phyloP scores from a whole-genome alignment of 2,329 filamentous ascomycete genomes.

The Ophiostoma sp. region DNA sequence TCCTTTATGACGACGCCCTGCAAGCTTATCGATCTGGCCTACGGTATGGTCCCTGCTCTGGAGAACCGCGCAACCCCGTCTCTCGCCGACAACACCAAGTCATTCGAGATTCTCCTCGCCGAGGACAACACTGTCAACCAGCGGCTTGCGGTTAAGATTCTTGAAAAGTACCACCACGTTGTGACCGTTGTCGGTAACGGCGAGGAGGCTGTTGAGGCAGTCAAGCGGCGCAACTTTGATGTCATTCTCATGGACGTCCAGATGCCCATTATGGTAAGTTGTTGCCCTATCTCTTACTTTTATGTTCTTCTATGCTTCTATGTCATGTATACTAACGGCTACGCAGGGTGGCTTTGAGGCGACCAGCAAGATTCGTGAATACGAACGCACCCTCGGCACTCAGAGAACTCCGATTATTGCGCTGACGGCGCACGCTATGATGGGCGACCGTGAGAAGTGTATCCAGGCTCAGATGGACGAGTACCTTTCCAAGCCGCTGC shows the following conservation, averaged over 20 bases:
- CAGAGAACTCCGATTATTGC: conserved; percentile 92
- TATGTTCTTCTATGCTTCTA: too few relatives aligned
- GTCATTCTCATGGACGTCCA: conserved; percentile 99
- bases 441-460: conserved; percentile 95
- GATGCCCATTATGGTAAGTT: conserved; percentile 82
- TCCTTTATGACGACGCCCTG: conserved; percentile 99
- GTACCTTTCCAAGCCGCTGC: conserved; percentile 72
- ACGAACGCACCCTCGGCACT: conserved; percentile 73
- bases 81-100: conserved; percentile 87
- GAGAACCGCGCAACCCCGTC: conserved; percentile 89
- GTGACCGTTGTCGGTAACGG: conserved; percentile 94
- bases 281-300: too few relatives aligned
- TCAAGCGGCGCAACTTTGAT: conserved; percentile 88
- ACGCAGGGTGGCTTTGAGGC: conserved; percentile 79
- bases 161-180: conserved; percentile 92
- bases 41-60: conserved; percentile 90
- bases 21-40: conserved; percentile 86
- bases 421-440: conserved; percentile 95
- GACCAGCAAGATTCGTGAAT: conserved; percentile 92
- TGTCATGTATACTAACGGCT: too few relatives aligned
- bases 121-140: conserved; percentile 99
- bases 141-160: conserved; percentile 88
- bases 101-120: conserved; percentile 88
- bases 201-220: conserved; percentile 83
- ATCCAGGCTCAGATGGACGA: conserved; percentile 99